Conservation (phyloP, 1,284 basidiomycete species). For the Lentinus polychrous region DNA sequence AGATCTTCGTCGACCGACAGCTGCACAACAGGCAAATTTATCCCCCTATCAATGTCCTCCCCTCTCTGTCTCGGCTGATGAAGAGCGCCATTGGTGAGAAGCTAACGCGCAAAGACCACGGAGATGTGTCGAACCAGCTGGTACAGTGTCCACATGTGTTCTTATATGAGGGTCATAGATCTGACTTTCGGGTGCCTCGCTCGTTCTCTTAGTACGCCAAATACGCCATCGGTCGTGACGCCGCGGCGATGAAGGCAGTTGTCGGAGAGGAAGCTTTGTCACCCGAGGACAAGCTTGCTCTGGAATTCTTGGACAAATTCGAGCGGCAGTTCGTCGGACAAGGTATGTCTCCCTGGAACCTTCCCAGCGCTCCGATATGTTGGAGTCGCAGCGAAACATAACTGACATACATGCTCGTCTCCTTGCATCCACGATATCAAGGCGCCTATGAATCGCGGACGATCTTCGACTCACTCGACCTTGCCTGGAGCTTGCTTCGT, state of each 20-base stretch:
- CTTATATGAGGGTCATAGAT: background rate
- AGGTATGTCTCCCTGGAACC: slow-evolving; percentile 45
- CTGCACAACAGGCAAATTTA: slow-evolving; percentile 96
- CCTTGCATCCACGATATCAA: slow-evolving; percentile 23
- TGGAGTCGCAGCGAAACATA: background rate
- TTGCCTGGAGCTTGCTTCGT: slow-evolving; percentile 94
- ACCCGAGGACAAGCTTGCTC: slow-evolving; percentile 86
- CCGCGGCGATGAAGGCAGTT: slow-evolving; percentile 98
- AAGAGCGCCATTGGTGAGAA: slow-evolving; percentile 99
- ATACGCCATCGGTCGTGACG: slow-evolving; percentile 96
- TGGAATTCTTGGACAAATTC: slow-evolving; percentile 93
- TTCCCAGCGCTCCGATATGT: slow-evolving; percentile 3
- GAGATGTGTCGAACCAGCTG: slow-evolving; percentile 97
- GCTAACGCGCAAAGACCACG: slow-evolving; percentile 96
- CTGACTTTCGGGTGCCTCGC: slow-evolving; percentile 10
- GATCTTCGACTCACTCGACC: slow-evolving; percentile 96
- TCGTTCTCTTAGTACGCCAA: slow-evolving; percentile 71
- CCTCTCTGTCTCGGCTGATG: slow-evolving; percentile 98
- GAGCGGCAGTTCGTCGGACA: slow-evolving; percentile 94
- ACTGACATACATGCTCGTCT: background rate
- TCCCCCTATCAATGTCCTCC: slow-evolving; percentile 99
- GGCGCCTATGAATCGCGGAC: slow-evolving; percentile 94
- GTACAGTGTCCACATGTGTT: slow-evolving; percentile 34
- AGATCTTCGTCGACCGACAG: slow-evolving; percentile 97
- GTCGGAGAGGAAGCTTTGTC: slow-evolving; percentile 98